These are phyloP conservation scores for Camellia lanceoleosa DNA, from an alignment of 148 eudicot genomes.

Conservation along the genomic window DNA sequence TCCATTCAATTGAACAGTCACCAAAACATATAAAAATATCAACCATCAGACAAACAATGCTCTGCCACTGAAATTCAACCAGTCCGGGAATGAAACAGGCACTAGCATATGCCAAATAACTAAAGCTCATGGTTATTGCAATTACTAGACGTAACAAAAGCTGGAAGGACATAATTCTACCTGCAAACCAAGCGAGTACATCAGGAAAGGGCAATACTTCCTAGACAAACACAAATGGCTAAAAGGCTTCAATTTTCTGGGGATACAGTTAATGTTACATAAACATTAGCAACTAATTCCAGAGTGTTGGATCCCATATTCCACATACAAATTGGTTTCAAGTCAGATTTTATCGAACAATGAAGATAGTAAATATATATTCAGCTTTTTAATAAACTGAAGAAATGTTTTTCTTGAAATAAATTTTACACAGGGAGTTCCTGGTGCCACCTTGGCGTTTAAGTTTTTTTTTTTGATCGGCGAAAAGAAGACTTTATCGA, in stretches of 20 bases:
- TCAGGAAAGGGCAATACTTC: too few species aligned
- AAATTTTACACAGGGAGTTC: too few species aligned
- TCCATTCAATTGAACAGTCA: slow-evolving; percentile 10
- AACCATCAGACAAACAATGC: slow-evolving; percentile 3
- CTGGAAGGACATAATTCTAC: neutral
- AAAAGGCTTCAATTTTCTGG: too few species aligned
- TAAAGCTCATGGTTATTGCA: neutral
- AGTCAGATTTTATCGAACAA: neutral
- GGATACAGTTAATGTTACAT: too few species aligned
- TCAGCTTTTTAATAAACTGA: too few species aligned
- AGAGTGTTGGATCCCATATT: too few species aligned
- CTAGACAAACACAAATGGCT: too few species aligned
- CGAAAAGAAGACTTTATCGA: too few species aligned
- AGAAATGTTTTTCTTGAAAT: too few species aligned
- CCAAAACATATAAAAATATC: neutral
- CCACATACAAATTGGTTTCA: neutral
- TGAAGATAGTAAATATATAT: neutral
- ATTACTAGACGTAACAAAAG: neutral
- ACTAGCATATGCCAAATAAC: neutral
- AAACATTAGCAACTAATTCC: neutral
- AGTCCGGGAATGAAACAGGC: neutral
- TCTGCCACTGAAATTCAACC: neutral
- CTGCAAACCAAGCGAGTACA: neutral
- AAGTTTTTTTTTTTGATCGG: too few species aligned
- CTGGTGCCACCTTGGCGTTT: too few species aligned